Evolutionary conservation across 306 rosid species (phyloP).

Genomic region (Betula pendula): DNA sequence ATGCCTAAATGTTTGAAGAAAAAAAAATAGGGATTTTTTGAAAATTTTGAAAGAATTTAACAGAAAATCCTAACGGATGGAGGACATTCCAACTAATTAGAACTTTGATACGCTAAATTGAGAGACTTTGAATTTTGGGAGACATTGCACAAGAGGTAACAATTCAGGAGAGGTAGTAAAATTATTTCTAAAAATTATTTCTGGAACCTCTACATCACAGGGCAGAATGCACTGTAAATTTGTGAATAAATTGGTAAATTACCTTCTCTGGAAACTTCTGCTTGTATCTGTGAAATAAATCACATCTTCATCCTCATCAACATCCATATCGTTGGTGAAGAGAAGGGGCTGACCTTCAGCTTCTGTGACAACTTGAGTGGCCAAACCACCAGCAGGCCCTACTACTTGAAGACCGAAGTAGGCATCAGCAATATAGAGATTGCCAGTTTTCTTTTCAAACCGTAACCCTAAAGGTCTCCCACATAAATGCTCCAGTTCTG

Average conservation of each 20-base stretch:
- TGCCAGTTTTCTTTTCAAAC: constrained; percentile 75
- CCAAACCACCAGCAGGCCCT: constrained; percentile 83
- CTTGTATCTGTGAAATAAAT: constrained; percentile 88
- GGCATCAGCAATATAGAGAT: constrained; percentile 87
- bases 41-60: too few species aligned
- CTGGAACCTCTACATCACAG: not conserved
- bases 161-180: too few species aligned
- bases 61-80: too few species aligned
- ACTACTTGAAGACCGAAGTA: constrained; percentile 84
- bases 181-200: too few species aligned
- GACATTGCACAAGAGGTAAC: too few species aligned
- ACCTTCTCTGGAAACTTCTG: constrained; percentile 71
- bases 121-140: too few species aligned
- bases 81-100: too few species aligned
- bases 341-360: constrained; percentile 67
- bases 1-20: too few species aligned
- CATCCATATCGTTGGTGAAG: constrained; percentile 87
- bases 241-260: constrained; percentile 31
- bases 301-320: constrained; percentile 61
- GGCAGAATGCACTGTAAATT: constrained; percentile 4
- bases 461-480: constrained; percentile 87
- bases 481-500: constrained; percentile 80
- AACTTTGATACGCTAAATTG: too few species aligned
- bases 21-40: too few species aligned
- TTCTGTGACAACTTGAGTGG: constrained; percentile 61